Evolutionary conservation across 768 basidiomycete genomes (phyloP).

Genomic region (Rhodotorula kratochvilovae): DNA sequence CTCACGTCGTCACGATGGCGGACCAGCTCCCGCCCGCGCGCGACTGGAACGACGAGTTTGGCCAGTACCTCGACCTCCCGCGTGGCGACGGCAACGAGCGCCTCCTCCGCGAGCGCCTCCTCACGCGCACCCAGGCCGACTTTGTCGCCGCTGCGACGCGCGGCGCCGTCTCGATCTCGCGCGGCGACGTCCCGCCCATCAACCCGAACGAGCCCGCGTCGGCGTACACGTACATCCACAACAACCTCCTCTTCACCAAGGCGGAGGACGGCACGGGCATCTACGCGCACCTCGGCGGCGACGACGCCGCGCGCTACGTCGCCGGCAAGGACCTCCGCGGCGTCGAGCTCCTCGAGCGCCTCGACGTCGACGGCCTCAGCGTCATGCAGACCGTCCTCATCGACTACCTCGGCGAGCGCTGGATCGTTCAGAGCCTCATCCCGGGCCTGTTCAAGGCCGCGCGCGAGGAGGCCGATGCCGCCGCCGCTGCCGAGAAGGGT

Average conservation of each 20-base stretch:
- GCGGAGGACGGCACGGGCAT: constrained; percentile 50
- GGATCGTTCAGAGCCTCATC: constrained; percentile 52
- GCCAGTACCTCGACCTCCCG: constrained; percentile 50
- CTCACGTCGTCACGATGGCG: constrained; percentile 49
- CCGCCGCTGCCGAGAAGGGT: constrained; percentile 26
- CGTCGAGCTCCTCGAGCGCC: constrained; percentile 49
- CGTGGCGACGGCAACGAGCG: constrained; percentile 47
- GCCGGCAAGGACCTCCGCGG: constrained; percentile 52
- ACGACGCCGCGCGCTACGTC: constrained; percentile 50
- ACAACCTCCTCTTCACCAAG: constrained; percentile 53
- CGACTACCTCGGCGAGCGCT: constrained; percentile 51
- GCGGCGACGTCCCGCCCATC: constrained; percentile 50
- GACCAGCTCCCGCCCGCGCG: constrained; percentile 50
- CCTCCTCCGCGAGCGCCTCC: constrained; percentile 49
- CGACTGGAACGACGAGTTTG: constrained; percentile 54
- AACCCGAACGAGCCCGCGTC: constrained; percentile 50
- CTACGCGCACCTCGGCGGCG: constrained; percentile 50
- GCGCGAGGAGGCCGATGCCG: constrained; percentile 41
- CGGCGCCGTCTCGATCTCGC: constrained; percentile 48
- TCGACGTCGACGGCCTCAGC: constrained; percentile 47
- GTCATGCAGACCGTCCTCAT: constrained; percentile 50
- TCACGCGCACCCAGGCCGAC: constrained; percentile 49
- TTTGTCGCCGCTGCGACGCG: constrained; percentile 49
- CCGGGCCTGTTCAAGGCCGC: constrained; percentile 50
- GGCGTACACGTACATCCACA: constrained; percentile 50